Base-by-base conservation (phyloP, 1,284 basidiomycete species). In the Dichomitus squalens region DNA sequence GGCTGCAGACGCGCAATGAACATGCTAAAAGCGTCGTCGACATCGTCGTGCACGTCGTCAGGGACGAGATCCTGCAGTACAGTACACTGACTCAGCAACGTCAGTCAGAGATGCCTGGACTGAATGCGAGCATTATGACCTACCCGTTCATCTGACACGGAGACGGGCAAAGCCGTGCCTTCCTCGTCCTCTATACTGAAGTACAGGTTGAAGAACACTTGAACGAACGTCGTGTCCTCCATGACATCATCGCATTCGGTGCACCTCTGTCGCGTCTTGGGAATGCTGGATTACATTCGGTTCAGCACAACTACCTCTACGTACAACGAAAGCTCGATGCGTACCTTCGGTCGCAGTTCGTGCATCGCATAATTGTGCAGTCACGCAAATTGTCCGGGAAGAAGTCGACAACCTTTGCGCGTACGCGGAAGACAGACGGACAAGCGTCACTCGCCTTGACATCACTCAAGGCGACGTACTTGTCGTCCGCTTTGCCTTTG, bases 361-460 rank as follows among this genome's bases (percentile, higher is more conserved):
- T 76, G 68, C 87, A 90, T 53, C 71, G 72, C 35, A 80, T 70
- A 18, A 75, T 69, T 35, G 79, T 75, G 27, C 78, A 83, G 23
- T 85, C 76, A 25, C 72, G 61, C 21, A 88, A 66, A 23, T 75
- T 65, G 40, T 77, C 70, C 1, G 88, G 88, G 61, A 75, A 79
- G 65, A 82, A 86, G 65, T 86, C 83, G 7, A 82, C 67, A 4
- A 81, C 76, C 20, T 79, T 80, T 6, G 82, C 87, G 11, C 73
- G 62, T 18, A 88, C 68, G 29, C 69, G 76, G 60, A 79, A 83
- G 53, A 72, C 75, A 23, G 66, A 71, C 7, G 77, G 76, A 47
- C 70, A 75, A 35, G 68, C 67, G 2, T 70, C 59, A 41, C 62
- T 68, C 1, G 63, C 65, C 18, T 73, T 63, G 25, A 84, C 68